Evolutionary conservation across 805 yeast species (phyloP), one percentile per base, ranked within the genome.

Genomic region (Metschnikowia drakensbergensis): DNA sequence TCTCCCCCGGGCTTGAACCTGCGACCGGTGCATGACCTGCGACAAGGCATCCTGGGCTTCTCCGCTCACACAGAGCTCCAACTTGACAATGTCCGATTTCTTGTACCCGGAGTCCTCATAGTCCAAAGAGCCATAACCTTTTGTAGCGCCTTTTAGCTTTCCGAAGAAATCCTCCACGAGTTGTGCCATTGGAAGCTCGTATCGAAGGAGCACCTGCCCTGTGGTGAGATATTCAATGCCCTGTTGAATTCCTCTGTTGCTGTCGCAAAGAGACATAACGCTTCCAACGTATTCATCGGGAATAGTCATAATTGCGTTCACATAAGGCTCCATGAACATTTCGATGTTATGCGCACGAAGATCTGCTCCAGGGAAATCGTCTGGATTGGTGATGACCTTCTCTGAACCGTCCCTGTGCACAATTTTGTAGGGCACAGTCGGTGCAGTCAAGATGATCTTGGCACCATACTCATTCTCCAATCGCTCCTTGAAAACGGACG

Each of bases 111-210:
- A 83, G 61, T 92, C 98, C 58, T 94, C 97, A 61, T 92, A 92
- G 67, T 92, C 98, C 46, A 92, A 72, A 0, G 97, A 88, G 0
- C 96, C 98, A 67, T 88, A 92, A 0, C 99, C 99, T 60, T 83
- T 81, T 0, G 98, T 88, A 1, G 82, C 77, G 1, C 97, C 91
- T 64, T 92, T 92, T 50, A 92, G 74, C 63, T 87, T 88, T 1
- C 98, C 98, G 66, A 94, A 91, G 64, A 92, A 92, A 67, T 94
- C 97, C 61, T 92, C 97, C 5, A 94, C 96, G 32, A 92, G 70
- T 60, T 89, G 95, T 0, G 96, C 86, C 45, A 94, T 75, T 2
- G 99, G 98, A 5, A 92, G 67, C 50, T 82, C 80, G 65, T 90
- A 94, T 58, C 83, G 85, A 57, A 91, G 65, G 47, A 88, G 66